phyloP scores from a whole-genome alignment of 2,329 filamentous ascomycete genomes.

The Sporothrix dimorphospora region DNA sequence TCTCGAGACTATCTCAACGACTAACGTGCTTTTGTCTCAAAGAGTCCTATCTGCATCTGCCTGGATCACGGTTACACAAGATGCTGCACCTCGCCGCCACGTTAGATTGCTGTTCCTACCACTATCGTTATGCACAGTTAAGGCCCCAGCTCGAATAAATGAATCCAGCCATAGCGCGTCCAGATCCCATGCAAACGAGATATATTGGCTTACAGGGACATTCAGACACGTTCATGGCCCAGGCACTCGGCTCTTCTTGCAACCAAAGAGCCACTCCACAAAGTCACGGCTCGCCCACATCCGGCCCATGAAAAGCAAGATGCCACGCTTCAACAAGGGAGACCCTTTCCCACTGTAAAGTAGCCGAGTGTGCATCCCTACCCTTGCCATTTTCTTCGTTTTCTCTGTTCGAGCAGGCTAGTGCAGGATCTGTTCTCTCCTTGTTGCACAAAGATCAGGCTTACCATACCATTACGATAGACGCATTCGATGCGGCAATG shows the following conservation, averaged over 20 bases:
- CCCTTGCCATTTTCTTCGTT: conserved; percentile 1
- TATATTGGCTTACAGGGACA: conserved; percentile 9
- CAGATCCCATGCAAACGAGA: conserved; percentile 7
- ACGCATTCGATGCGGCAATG: background rate
- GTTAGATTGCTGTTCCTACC: background rate
- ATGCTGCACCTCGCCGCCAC: conserved; percentile 29
- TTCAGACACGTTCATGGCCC: background rate
- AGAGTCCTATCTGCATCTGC: background rate
- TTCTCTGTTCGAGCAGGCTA: background rate
- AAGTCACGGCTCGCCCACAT: background rate
- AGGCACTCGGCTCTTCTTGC: conserved; percentile 21
- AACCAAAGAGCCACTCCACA: background rate
- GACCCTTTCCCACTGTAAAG: background rate
- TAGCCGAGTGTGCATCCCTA: conserved; percentile 29
- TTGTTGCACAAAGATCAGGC: conserved; percentile 27
- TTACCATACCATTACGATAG: conserved; percentile 20
- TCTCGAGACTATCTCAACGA: background rate
- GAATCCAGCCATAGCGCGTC: background rate
- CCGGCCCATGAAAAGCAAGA: background rate
- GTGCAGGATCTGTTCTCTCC: conserved; percentile 26
- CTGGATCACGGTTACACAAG: conserved; percentile 22
- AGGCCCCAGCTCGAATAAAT: background rate
- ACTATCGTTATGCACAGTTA: background rate
- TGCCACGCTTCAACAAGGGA: background rate
- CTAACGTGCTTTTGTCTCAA: conserved; percentile 18